These are phyloP conservation scores for Phycomyces blakesleeanus DNA, from an alignment of 192 early-diverging fungal genomes.

Conservation along the genomic window DNA sequence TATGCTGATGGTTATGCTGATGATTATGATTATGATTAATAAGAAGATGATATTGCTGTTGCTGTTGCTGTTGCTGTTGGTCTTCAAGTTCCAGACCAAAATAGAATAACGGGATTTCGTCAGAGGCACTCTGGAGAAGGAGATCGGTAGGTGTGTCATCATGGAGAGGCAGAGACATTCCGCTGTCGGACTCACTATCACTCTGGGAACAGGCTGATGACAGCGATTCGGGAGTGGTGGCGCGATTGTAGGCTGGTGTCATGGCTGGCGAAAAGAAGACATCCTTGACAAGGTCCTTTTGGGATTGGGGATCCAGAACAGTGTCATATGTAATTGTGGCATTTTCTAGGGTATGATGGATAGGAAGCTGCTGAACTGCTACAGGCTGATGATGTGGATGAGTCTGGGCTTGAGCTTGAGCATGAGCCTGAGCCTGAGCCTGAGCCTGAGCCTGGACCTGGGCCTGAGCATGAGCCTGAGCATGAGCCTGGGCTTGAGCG, in stretches of 20 bases:
- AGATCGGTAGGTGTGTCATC: not conserved
- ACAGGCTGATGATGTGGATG: not conserved
- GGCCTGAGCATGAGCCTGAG: too few species aligned
- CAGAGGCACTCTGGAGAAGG: not conserved
- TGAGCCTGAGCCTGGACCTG: too few species aligned
- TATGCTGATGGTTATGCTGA: too few species aligned
- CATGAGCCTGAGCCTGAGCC: too few species aligned
- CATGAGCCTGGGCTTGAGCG: too few species aligned
- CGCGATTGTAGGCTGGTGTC: conserved; percentile 5
- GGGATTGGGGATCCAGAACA: conserved; percentile 6
- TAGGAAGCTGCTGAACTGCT: conserved; percentile 10
- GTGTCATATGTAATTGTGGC: conserved; percentile 36
- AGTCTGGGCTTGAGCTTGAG: not conserved
- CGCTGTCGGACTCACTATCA: conserved; percentile 12
- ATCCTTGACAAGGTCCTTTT: conserved; percentile 31
- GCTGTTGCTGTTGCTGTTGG: too few species aligned
- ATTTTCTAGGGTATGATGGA: conserved; percentile 38
- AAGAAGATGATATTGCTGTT: too few species aligned
- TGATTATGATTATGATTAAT: too few species aligned
- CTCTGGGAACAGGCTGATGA: conserved; percentile 6
- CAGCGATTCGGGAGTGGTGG: not conserved
- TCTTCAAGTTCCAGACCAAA: conserved; percentile 12
- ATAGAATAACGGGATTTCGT: conserved; percentile 6
- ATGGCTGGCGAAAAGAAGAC: conserved; percentile 33
- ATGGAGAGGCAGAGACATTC: not conserved